A percentile compares a stretch with the other conserved stretches of the same genome.
Evolutionary conservation across 352 stramenopile species (phyloP).

Genomic region (Pythium graminicola): DNA sequence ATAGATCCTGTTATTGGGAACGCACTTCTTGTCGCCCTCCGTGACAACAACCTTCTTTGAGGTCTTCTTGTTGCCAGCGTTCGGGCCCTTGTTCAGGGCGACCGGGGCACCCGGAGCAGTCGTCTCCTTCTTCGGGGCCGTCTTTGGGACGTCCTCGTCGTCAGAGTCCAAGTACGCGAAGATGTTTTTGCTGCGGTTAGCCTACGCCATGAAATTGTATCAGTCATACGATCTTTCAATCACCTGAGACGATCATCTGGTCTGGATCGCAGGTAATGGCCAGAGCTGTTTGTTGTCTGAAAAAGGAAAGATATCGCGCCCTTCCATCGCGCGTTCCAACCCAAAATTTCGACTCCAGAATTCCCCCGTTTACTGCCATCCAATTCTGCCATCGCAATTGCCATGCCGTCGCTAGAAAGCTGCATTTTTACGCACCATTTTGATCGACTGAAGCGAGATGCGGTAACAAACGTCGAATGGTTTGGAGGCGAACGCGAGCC

Average conservation of each 20-base stretch:
- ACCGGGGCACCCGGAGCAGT: constrained; percentile 48
- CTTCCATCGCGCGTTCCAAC: constrained; percentile 4
- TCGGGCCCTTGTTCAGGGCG: constrained; percentile 69
- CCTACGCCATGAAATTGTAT: constrained; percentile 9
- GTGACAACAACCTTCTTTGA: constrained; percentile 49
- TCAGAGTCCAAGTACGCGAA: constrained; percentile 39
- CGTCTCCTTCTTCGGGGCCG: constrained; percentile 39
- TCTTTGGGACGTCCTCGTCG: constrained; percentile 35
- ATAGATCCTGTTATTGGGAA: constrained; percentile 2
- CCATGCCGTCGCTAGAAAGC: not conserved
- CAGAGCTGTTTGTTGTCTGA: no score
- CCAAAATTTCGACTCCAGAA: not conserved
- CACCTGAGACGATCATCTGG: no score
- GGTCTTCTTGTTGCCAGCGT: constrained; percentile 77
- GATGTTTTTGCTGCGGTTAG: constrained; percentile 37
- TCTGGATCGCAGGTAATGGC: no score
- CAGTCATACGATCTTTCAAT: not conserved
- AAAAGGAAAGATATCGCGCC: constrained; percentile 1
- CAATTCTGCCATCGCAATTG: not conserved
- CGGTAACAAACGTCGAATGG: constrained; percentile 32
- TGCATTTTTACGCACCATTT: constrained; percentile 22
- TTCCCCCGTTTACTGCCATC: not conserved
- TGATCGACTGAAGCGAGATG: constrained; percentile 27
- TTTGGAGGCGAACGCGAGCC: constrained; percentile 11
- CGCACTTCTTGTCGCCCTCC: constrained; percentile 33